phyloP scores from a whole-genome alignment of 768 basidiomycete species.

The Leccinum variicolor region DNA sequence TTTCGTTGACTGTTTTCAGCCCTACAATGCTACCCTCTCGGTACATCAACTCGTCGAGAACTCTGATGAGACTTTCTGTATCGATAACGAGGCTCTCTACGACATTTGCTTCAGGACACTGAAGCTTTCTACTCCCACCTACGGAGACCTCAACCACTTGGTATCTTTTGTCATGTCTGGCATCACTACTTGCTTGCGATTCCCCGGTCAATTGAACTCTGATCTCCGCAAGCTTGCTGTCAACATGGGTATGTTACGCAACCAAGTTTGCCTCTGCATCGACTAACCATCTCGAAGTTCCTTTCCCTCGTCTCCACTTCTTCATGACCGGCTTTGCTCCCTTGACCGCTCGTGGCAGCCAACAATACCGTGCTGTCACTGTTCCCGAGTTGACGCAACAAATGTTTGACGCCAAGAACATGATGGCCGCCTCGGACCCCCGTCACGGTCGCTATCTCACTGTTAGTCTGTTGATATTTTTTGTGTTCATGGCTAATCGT shows the following conservation, averaged over 20 bases:
- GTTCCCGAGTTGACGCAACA: conserved; percentile 98
- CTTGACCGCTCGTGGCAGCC: conserved; percentile 89
- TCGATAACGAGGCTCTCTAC: conserved; percentile 98
- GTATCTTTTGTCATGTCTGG: conserved; percentile 99
- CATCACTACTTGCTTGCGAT: conserved; percentile 97
- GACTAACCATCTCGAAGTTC: conserved; percentile 51
- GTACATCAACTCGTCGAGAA: conserved; percentile 99
- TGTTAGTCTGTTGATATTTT: conserved; percentile 38
- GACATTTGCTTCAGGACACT: conserved; percentile 99
- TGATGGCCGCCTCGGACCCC: conserved; percentile 99
- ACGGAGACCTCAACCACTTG: conserved; percentile 97
- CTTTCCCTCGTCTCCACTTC: conserved; percentile 99
- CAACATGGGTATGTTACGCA: conserved; percentile 83
- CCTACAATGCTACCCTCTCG: conserved; percentile 98
- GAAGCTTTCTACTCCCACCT: conserved; percentile 92
- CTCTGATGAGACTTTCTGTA: conserved; percentile 99
- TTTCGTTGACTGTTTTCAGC: conserved; percentile 42
- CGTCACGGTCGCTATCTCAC: conserved; percentile 97
- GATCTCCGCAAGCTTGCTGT: conserved; percentile 97
- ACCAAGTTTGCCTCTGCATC: neutral
- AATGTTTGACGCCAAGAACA: conserved; percentile 99
- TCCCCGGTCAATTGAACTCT: conserved; percentile 99
- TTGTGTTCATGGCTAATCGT: neutral
- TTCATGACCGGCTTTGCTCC: conserved; percentile 98
- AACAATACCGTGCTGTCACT: conserved; percentile 94